Percentiles rank a stretch among this genome's conserved stretches.
Conservation (phyloP, 2,329 filamentous ascomycete genomes). For the Parascedosporium putredinis region DNA sequence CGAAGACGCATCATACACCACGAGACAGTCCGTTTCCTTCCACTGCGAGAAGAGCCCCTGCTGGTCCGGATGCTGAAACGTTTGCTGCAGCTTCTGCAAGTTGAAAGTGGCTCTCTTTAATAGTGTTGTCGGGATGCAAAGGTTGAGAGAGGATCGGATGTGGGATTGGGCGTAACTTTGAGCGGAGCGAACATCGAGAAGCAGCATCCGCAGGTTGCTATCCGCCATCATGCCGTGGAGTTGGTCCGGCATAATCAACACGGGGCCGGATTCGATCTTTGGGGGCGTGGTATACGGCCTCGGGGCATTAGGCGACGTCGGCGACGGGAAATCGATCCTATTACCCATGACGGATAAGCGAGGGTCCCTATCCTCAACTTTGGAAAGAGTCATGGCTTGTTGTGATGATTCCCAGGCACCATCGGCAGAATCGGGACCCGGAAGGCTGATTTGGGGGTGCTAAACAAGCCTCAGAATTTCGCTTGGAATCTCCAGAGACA, state of each 20-base stretch:
- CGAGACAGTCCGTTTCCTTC: slow-evolving; percentile 62
- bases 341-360: slow-evolving; percentile 44
- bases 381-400: slow-evolving; percentile 22
- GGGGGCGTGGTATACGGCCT: background rate
- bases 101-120: slow-evolving; percentile 87
- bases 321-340: slow-evolving; percentile 27
- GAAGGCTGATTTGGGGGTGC: slow-evolving; percentile 29
- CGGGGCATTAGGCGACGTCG: slow-evolving; percentile 15
- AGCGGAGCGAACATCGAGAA: slow-evolving; percentile 79
- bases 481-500: slow-evolving; percentile 42
- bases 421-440: slow-evolving; percentile 30
- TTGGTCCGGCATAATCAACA: slow-evolving; percentile 42
- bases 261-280: slow-evolving; percentile 7
- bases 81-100: slow-evolving; percentile 75
- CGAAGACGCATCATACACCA: slow-evolving; percentile 79
- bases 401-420: slow-evolving; percentile 15
- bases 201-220: slow-evolving; percentile 38
- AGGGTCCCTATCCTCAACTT: slow-evolving; percentile 39
- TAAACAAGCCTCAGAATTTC: slow-evolving; percentile 38
- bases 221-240: slow-evolving; percentile 46
- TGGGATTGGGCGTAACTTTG: slow-evolving; percentile 69
- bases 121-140: slow-evolving; percentile 91
- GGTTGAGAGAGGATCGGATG: slow-evolving; percentile 71
- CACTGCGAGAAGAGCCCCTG: slow-evolving; percentile 66
- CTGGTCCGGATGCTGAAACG: slow-evolving; percentile 64